Evolutionary conservation across 768 basidiomycete species (phyloP).

Genomic region (Termitomyces bulborhizus): DNA sequence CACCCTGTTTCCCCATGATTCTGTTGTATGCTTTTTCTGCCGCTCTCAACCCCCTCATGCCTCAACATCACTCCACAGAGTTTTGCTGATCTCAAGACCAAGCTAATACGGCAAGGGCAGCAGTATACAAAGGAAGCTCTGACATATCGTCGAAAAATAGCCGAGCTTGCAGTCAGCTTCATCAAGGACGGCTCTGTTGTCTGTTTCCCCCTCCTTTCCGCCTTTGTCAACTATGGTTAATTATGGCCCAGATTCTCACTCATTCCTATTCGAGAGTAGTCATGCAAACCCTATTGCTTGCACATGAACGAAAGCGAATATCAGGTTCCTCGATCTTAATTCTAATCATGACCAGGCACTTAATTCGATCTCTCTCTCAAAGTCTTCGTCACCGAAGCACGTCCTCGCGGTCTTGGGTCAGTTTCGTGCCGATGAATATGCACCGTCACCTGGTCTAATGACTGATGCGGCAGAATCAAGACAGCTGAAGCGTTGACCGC

Average conservation of each 20-base stretch:
- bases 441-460: slow-evolving; percentile 1
- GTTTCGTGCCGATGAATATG: slow-evolving; percentile 23
- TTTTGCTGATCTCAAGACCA: slow-evolving; percentile 77
- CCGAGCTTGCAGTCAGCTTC: slow-evolving; percentile 82
- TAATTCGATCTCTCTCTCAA: background rate
- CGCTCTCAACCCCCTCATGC: slow-evolving; percentile 7
- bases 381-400: slow-evolving; percentile 97
- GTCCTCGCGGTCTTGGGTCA: slow-evolving; percentile 84
- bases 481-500: slow-evolving; percentile 85
- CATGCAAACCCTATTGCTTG: slow-evolving; percentile 84
- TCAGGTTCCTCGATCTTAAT: slow-evolving; percentile 40
- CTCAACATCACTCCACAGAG: slow-evolving; percentile 39
- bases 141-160: slow-evolving; percentile 85
- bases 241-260: slow-evolving; percentile 70
- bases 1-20: slow-evolving; percentile 77
- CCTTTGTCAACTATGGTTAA: slow-evolving; percentile 6
- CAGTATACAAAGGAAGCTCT: slow-evolving; percentile 74
- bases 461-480: slow-evolving; percentile 54
- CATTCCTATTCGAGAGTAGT: slow-evolving; percentile 97
- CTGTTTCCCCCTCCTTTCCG: slow-evolving; percentile 14
- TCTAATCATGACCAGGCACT: slow-evolving; percentile 5
- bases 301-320: slow-evolving; percentile 88
- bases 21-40: slow-evolving; percentile 47
- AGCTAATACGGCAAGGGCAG: slow-evolving; percentile 76
- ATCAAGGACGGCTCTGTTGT: slow-evolving; percentile 94